A percentile compares a stretch with the other conserved stretches of the same genome.
phyloP scores from a whole-genome alignment of 2,329 filamentous ascomycete genomes.

The Penicillium sp. region DNA sequence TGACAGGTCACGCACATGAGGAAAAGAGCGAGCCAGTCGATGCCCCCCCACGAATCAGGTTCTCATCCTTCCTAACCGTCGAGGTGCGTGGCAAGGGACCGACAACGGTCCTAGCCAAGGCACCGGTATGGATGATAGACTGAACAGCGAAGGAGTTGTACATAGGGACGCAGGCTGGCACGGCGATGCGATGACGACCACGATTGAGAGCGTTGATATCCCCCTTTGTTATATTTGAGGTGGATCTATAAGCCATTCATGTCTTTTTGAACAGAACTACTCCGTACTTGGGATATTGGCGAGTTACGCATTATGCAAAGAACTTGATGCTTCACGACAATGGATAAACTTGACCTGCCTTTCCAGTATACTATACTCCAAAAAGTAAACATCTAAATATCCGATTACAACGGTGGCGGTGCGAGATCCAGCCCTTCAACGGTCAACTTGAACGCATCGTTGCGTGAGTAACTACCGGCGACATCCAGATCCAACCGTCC shows the following conservation, averaged over 20 bases:
- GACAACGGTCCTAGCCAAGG: conserved; percentile 66
- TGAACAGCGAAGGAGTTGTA: conserved; percentile 13
- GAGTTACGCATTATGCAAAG: not conserved
- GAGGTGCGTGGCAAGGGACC: conserved; percentile 64
- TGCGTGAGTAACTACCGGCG: conserved; percentile 77
- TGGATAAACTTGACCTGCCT: not conserved
- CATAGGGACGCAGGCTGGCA: conserved; percentile 7
- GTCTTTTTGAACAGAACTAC: not conserved
- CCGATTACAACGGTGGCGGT: conserved; percentile 48
- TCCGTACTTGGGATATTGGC: not conserved
- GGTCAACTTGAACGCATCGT: conserved; percentile 56
- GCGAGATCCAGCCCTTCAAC: conserved; percentile 57
- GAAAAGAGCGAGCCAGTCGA: conserved; percentile 22
- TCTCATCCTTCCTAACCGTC: conserved; percentile 69
- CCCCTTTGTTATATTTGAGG: conserved; percentile 8
- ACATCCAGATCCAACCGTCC: conserved; percentile 79
- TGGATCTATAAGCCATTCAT: not conserved
- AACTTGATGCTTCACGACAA: not conserved
- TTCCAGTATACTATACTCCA: not conserved
- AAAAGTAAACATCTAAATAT: not conserved
- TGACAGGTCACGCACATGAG: conserved; percentile 16
- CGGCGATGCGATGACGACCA: conserved; percentile 14
- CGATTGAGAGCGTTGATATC: conserved; percentile 15
- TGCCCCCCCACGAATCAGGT: conserved; percentile 55
- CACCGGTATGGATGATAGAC: conserved; percentile 58